Evolutionary conservation across 1,284 basidiomycete genomes (phyloP), one percentile per base, ranked within the genome.

Genomic region (Sphagnurus paluster): DNA sequence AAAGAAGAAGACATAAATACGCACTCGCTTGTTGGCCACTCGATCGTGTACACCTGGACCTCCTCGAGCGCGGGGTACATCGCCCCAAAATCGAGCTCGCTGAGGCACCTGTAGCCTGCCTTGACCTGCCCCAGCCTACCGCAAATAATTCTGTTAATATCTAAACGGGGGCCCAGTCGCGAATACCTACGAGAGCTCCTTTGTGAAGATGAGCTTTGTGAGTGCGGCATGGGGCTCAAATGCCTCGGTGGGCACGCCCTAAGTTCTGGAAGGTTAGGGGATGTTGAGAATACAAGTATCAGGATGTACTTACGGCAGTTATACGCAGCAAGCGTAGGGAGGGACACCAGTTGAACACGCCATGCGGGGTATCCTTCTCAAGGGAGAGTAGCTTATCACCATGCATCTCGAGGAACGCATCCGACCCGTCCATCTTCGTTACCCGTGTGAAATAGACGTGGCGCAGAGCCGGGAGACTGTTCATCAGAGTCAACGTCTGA

Each of bases 11-110:
- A 24, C 7, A 26, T 14, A 30, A 14, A 3, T 3, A 46, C 44
- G 19, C 24, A 46, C 44, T 46, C 44, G 8, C 23, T 45, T 8
- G 10, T 45, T 1, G 43, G 43, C 28, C 43, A 39, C 14, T 39
- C 29, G 17, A 45, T 45, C 8, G 17, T 17, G 20, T 34, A 4
- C n/a, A 39, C 29, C 21, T 4, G 13, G 20, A 39, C 20, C 20
- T 45, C 44, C 33, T 45, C 21, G 7, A 45, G 19, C 4, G 43
- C 9, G 24, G 37, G 37, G 23, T 35, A 39, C 21, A 39, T 30
- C n/a, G n/a, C n/a, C 7, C 44, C 36, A 19, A 34, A 39, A 24
- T 39, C 37, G 20, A 45, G 16, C 30, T 45, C 36, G 14, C 37
- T 38, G 36, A 45, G 20, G 21, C 14, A 29, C 26, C 14, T 45